phyloP scores from a whole-genome alignment of 345 rosid genomes.

The Murraya koenigii region DNA sequence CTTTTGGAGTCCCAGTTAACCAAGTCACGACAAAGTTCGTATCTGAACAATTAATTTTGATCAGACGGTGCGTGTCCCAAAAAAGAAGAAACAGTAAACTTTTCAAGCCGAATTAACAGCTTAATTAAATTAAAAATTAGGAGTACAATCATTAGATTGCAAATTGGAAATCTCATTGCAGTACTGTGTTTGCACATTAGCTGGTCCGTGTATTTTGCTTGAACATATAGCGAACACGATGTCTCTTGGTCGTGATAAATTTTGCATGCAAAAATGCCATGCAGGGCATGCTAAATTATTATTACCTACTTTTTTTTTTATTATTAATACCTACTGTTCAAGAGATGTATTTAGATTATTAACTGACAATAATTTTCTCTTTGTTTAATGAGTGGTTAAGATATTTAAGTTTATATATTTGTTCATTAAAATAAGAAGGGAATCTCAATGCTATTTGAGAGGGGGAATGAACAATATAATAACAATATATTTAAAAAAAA shows the following conservation, averaged over 20 bases:
- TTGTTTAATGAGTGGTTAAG: too few relatives aligned
- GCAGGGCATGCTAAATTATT: neutral
- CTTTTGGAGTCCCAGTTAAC: constrained; percentile 7
- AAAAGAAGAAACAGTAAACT: neutral
- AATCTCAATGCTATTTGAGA: too few relatives aligned
- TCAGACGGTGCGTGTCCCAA: neutral
- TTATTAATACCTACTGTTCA: neutral
- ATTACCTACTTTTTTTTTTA: too few relatives aligned
- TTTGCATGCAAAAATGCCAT: neutral
- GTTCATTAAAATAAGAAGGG: too few relatives aligned
- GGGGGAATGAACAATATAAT: too few relatives aligned
- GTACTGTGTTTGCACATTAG: neutral
- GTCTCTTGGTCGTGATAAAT: neutral
- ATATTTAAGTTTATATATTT: too few relatives aligned
- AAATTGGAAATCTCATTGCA: neutral
- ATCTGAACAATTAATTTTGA: neutral
- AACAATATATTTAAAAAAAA: too few relatives aligned
- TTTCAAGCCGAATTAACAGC: neutral
- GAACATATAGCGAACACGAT: neutral
- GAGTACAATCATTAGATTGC: neutral
- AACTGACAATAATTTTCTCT: neutral
- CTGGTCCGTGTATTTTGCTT: neutral
- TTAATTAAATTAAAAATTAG: neutral
- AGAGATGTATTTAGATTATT: too few relatives aligned
- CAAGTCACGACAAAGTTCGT: constrained; percentile 20